Base-by-base conservation (phyloP, 495 filamentous ascomycete species). In the Xylaria castorea region DNA sequence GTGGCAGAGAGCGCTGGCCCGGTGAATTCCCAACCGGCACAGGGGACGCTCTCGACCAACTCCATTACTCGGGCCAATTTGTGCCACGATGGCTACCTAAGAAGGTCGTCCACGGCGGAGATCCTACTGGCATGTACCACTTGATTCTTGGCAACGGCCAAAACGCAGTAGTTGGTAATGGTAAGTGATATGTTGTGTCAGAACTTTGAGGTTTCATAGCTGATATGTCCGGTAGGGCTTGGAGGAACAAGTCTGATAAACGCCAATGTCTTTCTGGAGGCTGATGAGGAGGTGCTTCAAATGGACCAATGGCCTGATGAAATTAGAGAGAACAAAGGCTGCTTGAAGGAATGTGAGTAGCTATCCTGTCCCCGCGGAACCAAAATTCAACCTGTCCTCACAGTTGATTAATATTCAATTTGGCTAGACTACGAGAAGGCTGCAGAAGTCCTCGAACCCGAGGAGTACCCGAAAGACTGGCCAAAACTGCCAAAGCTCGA, bases 171-270 rank as follows among this genome's bases (percentile, higher is more conserved):
- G 86, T 91, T 60, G 87, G 85, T 53, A 91, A 91, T 81, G 90
- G 90, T 89, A 76, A 66, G 81, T 51, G 44, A 27, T 32, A 64
- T 22, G 40, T 42, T 18, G 57, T 42, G 40, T 30, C 0, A 30
- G 50, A 36, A 51, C 53, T 36, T 1, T 7, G 27, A 27, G 14
- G 18, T 38, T 51, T 48, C 22, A 12, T 36, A 27, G 36, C 70
- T 72, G 2, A 72, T 68, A 68, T 1, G 42, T 61, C 38, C 38
- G 27, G 12, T 61, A 89, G 88, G 87, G 6, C 88, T 92, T 38
- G 91, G 89, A 46, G 90, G 88, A 25, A 89, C 89, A 25, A 90
- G 87, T 74, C 80, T 93, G 6, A 85, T 92, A 34, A 92, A 92
- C 71, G 88, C 90, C 3, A 92, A 92, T 78, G 89, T 92, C 8